Evolutionary conservation across 352 stramenopile genomes (phyloP).

Genomic region (Halophytophthora batemanensis): DNA sequence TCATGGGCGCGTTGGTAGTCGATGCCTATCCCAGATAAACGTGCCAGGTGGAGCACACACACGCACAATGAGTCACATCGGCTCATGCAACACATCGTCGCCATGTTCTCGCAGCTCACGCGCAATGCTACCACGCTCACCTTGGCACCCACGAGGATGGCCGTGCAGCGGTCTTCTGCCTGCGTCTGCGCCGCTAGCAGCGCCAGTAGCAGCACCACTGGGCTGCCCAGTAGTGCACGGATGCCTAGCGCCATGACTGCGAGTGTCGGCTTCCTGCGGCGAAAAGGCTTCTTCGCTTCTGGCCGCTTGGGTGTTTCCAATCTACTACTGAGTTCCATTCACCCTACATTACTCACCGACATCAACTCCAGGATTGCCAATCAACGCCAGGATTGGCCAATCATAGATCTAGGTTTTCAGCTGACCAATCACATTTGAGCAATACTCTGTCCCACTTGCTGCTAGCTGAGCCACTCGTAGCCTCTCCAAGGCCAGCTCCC

Average conservation of each 20-base stretch:
- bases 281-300: no score
- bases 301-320: background rate
- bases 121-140: constrained; percentile 12
- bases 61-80: constrained; percentile 9
- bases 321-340: no score
- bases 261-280: background rate
- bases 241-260: constrained; percentile 10
- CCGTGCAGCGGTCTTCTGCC: constrained; percentile 67
- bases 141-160: constrained; percentile 77
- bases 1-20: constrained; percentile 66
- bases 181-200: constrained; percentile 8
- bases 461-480: no score
- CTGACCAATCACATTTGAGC: no score
- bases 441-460: no score
- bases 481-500: no score
- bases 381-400: no score
- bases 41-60: no score
- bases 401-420: no score
- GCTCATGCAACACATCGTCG: background rate
- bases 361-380: no score
- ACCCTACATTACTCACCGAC: background rate
- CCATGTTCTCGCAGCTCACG: background rate
- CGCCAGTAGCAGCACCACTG: constrained; percentile 18
- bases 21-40: constrained; percentile 61
- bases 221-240: background rate